These are phyloP conservation scores for Tylopilus sp. DNA, from an alignment of 768 basidiomycete species.

Conservation along the genomic window DNA sequence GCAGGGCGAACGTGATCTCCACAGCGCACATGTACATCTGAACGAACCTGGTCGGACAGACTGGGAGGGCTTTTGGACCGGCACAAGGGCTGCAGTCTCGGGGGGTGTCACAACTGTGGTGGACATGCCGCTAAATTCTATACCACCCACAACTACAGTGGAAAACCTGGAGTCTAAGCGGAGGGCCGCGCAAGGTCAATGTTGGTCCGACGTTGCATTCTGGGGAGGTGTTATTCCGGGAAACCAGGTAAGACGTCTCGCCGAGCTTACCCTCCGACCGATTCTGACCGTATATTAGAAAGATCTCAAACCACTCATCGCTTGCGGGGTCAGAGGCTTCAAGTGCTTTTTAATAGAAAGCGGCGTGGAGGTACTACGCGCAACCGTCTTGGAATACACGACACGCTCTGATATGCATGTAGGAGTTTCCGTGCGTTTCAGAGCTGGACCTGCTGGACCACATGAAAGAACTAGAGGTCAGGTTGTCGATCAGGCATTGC, in stretches of 20 bases:
- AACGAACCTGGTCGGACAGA: slow-evolving; percentile 92
- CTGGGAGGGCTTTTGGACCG: slow-evolving; percentile 93
- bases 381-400: background rate
- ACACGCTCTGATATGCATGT: slow-evolving; percentile 3
- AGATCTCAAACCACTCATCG: slow-evolving; percentile 71
- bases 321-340: slow-evolving; percentile 88
- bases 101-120: slow-evolving; percentile 95
- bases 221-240: slow-evolving; percentile 92
- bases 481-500: background rate
- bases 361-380: slow-evolving; percentile 82
- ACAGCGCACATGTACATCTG: slow-evolving; percentile 85
- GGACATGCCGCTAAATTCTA: slow-evolving; percentile 98
- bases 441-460: slow-evolving; percentile 65
- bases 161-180: slow-evolving; percentile 70
- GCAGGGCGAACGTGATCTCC: background rate
- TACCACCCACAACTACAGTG: slow-evolving; percentile 91
- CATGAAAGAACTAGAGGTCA: slow-evolving; percentile 74
- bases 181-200: slow-evolving; percentile 62
- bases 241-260: slow-evolving; percentile 58
- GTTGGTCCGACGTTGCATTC: slow-evolving; percentile 73
- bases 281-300: slow-evolving; percentile 38
- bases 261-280: background rate
- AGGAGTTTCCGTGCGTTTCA: slow-evolving; percentile 92
- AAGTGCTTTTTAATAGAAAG: slow-evolving; percentile 97
- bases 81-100: slow-evolving; percentile 85